phyloP scores from a whole-genome alignment of 2,329 filamentous ascomycete species.

The Hysterium pulicare region DNA sequence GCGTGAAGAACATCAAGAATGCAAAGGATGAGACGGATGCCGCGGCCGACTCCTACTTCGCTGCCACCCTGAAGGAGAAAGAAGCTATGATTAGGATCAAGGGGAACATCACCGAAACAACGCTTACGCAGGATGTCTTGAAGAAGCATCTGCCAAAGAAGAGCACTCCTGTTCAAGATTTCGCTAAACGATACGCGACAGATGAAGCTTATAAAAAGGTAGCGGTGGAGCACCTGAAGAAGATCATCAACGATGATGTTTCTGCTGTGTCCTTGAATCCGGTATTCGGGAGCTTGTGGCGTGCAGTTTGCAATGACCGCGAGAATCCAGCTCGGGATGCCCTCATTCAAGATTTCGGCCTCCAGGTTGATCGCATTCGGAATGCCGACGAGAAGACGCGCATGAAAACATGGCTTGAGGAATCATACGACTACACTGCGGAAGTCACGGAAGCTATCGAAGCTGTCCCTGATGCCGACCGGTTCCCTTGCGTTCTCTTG shows the following conservation, averaged over 20 bases:
- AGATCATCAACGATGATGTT: constrained; percentile 46
- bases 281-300: constrained; percentile 51
- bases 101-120: constrained; percentile 13
- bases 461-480: constrained; percentile 35
- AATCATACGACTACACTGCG: constrained; percentile 49
- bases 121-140: constrained; percentile 14
- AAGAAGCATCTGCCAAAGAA: constrained; percentile 36
- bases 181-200: constrained; percentile 37
- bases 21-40: constrained; percentile 17
- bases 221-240: constrained; percentile 39
- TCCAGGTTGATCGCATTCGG: constrained; percentile 36
- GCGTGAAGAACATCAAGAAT: constrained; percentile 12
- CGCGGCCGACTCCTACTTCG: constrained; percentile 16
- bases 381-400: constrained; percentile 31
- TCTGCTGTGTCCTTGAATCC: constrained; percentile 48
- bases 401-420: constrained; percentile 50
- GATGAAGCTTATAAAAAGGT: constrained; percentile 40
- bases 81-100: constrained; percentile 7
- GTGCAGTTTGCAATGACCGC: constrained; percentile 49
- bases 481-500: constrained; percentile 49
- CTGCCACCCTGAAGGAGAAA: constrained; percentile 9
- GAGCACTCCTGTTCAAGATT: constrained; percentile 20
- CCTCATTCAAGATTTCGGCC: constrained; percentile 44
- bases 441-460: constrained; percentile 43
- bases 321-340: constrained; percentile 39